Conservation (phyloP, 345 rosid species). For the Eutrema heterophyllum region DNA sequence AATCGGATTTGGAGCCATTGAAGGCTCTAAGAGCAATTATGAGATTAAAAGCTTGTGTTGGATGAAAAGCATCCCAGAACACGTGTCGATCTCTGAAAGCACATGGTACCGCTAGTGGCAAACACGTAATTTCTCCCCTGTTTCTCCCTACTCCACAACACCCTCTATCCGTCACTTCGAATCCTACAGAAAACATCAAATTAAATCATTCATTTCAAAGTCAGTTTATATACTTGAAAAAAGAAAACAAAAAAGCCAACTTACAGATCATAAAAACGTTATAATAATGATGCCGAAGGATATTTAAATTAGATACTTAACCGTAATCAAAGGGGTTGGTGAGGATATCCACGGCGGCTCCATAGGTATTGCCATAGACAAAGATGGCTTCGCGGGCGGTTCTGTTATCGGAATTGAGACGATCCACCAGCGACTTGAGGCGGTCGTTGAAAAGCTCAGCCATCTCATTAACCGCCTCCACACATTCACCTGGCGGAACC, state of each 20-base stretch:
- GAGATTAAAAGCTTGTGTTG: conserved; percentile 56
- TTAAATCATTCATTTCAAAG: neutral
- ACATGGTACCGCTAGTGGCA: conserved; percentile 55
- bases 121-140: conserved; percentile 58
- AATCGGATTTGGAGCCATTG: conserved; percentile 44
- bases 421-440: conserved; percentile 44
- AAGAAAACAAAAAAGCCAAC: too few relatives aligned
- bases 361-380: conserved; percentile 50
- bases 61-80: conserved; percentile 74
- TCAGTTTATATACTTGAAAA: too few relatives aligned
- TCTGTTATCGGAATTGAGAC: conserved; percentile 32
- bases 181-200: conserved; percentile 28
- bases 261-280: too few relatives aligned
- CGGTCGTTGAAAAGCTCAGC: conserved; percentile 41
- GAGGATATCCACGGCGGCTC: conserved; percentile 39
- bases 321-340: conserved; percentile 28
- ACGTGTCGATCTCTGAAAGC: conserved; percentile 44
- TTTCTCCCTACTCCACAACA: conserved; percentile 73
- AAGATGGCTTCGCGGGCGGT: conserved; percentile 31
- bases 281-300: too few relatives aligned
- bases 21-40: conserved; percentile 48
- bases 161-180: conserved; percentile 46
- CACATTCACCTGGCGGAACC: conserved; percentile 40
- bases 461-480: conserved; percentile 40
- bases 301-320: too few relatives aligned